These are phyloP conservation scores for Dalechampia spathulata DNA, from an alignment of 441 rosid species.

Conservation along the genomic window DNA sequence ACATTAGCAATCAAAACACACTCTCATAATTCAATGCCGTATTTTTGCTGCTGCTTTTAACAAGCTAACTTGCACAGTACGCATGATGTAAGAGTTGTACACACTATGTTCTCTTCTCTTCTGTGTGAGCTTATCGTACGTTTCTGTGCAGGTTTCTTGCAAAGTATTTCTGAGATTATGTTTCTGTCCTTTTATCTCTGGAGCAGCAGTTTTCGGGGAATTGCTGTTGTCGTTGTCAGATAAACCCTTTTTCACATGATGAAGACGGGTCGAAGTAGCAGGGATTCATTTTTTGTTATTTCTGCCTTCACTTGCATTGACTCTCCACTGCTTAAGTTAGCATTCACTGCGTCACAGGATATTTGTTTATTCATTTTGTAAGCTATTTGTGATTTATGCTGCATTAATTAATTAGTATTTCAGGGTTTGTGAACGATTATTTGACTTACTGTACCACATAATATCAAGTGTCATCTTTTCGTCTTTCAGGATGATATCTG, in stretches of 20 bases:
- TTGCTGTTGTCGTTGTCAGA: background rate
- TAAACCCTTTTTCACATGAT: background rate
- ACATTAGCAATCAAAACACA: background rate
- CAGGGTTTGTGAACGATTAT: background rate
- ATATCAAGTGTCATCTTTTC: background rate
- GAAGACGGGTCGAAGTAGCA: constrained; percentile 20
- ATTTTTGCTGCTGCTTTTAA: background rate
- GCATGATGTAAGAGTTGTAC: background rate
- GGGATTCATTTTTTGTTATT: constrained; percentile 16
- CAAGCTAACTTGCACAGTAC: background rate
- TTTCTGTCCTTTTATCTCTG: background rate
- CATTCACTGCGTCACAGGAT: background rate
- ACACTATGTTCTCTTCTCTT: background rate
- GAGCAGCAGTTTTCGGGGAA: constrained; percentile 11
- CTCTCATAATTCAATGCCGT: background rate
- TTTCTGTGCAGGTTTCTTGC: constrained; percentile 22
- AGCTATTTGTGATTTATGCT: background rate
- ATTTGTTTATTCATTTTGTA: constrained; percentile 17
- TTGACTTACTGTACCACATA: background rate
- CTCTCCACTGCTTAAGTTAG: constrained; percentile 2
- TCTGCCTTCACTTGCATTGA: constrained; percentile 19
- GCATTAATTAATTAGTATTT: background rate
- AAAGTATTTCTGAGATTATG: constrained; percentile 6
- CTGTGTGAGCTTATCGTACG: background rate
- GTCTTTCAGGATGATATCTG: background rate